Evolutionary conservation across 2,329 filamentous ascomycete species (phyloP).

Genomic region (Colletotrichum viniferum): DNA sequence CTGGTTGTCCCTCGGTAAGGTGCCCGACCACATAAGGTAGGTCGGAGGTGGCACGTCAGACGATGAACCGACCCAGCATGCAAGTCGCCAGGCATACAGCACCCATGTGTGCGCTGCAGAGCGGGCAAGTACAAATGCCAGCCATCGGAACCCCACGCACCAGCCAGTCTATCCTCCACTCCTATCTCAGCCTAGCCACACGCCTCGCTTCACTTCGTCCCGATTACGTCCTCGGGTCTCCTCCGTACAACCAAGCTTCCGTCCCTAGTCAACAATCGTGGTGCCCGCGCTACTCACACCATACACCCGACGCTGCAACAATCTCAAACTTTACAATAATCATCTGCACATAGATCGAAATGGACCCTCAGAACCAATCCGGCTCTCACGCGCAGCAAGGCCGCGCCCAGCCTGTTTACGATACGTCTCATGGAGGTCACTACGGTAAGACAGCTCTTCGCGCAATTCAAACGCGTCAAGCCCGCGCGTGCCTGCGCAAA

Average conservation of each 20-base stretch:
- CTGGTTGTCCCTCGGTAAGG: neutral
- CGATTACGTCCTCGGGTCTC: neutral
- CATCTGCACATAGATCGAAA: conserved; percentile 24
- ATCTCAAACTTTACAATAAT: neutral
- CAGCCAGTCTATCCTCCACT: neutral
- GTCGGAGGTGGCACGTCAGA: neutral
- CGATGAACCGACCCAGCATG: neutral
- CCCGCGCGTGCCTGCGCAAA: neutral
- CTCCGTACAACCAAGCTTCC: neutral
- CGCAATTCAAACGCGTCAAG: conserved; percentile 9
- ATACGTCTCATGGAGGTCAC: conserved; percentile 75
- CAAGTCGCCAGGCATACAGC: neutral
- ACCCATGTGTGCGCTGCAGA: neutral
- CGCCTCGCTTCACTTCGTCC: neutral
- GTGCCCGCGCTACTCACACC: neutral
- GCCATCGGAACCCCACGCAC: neutral
- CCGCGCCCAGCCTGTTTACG: conserved; percentile 70
- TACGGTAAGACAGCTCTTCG: conserved; percentile 63
- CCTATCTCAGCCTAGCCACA: neutral
- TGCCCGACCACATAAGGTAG: neutral
- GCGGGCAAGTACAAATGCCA: neutral
- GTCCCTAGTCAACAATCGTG: neutral
- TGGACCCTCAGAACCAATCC: conserved; percentile 41
- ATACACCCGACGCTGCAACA: neutral
- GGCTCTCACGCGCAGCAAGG: conserved; percentile 48